Evolutionary conservation across 2,329 filamentous ascomycete species (phyloP), one percentile per base, ranked within the genome.

Genomic region (Beauveria sp.): DNA sequence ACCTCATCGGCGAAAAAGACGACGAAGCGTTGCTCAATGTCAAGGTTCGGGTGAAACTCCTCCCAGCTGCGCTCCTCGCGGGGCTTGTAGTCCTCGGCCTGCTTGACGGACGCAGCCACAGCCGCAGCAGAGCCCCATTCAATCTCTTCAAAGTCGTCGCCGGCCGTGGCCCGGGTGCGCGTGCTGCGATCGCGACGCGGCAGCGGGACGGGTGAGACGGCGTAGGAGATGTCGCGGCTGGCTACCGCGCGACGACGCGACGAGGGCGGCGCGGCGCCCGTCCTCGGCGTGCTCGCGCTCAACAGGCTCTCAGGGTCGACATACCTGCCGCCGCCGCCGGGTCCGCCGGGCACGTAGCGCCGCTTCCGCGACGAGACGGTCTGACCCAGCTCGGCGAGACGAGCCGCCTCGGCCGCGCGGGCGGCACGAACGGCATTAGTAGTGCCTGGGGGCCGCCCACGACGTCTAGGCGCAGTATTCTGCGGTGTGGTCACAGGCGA

Each of bases 41-140:
- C 92, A 57, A 99, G 84, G 68, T 97, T 91, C 0, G 91, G 92
- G 73, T 99, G 94, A 66, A 97, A 97, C 72, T 99, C 94, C 70
- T 97, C 92, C 92, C 93, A 99, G 57, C 91, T 91, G 64, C 93
- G 87, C 77, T 99, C 94, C 76, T 99, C 94, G 70, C 94, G 84
- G 37, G 94, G 94, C 73, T 99, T 99, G 76, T 97, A 97, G 55
- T 93, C 92, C 77, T 97, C 94, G 68, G 87, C 92, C 71, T 96
- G 92, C 67, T 91, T 90, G 62, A 94, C 89, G 4, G 90, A 89
- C 6, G 91, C 92, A 55, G 92, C 91, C 26, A 92, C 90, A 30
- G 92, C 92, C 14, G 93, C 91, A n/a, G 88, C 91, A 7, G 56
- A 93, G 68, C 88, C 91, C 74, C 90, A 96, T 66, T 90, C 84